Conservation (phyloP, 345 rosid species). For the Conringia planisiliqua region DNA sequence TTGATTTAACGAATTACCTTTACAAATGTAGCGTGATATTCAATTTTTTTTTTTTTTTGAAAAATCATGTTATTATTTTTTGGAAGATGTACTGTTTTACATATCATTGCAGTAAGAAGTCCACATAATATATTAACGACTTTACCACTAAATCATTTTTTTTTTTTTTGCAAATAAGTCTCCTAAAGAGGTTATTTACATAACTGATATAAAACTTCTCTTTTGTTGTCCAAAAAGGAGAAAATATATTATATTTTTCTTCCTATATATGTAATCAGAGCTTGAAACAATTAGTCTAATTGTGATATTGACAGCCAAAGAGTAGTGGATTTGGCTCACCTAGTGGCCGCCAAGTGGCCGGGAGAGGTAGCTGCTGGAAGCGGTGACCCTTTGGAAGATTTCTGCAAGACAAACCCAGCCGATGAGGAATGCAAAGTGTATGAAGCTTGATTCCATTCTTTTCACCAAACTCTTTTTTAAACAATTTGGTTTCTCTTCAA, state of each 20-base stretch:
- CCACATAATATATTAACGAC: neutral
- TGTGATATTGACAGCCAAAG: constrained; percentile 63
- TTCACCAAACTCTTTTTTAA: neutral
- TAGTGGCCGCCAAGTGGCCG: constrained; percentile 90
- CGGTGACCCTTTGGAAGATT: constrained; percentile 92
- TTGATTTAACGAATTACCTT: neutral
- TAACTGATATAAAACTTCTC: neutral
- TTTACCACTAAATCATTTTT: neutral
- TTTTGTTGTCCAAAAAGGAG: neutral
- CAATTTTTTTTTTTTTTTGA: neutral
- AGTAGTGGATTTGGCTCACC: constrained; percentile 92
- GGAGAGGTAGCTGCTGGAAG: constrained; percentile 57
- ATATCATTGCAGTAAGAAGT: neutral
- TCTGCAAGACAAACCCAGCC: constrained; percentile 85
- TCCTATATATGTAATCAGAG: neutral
- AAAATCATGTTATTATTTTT: neutral
- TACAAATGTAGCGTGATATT: neutral
- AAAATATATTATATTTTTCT: too few species aligned
- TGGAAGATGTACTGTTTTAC: neutral
- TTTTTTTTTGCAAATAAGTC: neutral
- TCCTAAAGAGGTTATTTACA: neutral
- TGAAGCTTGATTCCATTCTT: constrained; percentile 44
- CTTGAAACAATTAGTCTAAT: neutral
- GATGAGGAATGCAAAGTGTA: constrained; percentile 92
- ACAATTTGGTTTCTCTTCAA: neutral